Evolutionary conservation across 345 rosid genomes (phyloP).

Genomic region (Lepidium aucheri): DNA sequence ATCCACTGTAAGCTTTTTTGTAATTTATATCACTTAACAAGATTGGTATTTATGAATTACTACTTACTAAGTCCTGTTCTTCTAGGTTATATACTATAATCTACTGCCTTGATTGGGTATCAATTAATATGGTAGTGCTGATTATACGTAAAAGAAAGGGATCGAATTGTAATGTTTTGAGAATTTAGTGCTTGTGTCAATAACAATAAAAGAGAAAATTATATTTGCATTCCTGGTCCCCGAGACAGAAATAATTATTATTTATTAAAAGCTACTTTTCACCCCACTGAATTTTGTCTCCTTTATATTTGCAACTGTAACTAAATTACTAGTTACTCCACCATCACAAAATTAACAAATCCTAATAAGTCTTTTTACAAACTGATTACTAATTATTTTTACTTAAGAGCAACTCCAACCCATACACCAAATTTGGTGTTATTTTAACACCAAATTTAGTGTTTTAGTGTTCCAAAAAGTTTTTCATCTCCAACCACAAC

Average conservation of each 20-base stretch:
- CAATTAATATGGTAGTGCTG: too few species aligned
- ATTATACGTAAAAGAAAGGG: not conserved
- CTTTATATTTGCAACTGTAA: not conserved
- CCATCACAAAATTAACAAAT: not conserved
- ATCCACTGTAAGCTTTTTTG: too few species aligned
- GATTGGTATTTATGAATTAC: too few species aligned
- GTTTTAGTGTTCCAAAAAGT: too few species aligned
- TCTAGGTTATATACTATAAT: too few species aligned
- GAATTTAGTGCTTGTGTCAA: not conserved
- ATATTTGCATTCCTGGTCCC: constrained; percentile 19
- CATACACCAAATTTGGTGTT: too few species aligned
- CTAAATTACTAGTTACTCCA: not conserved
- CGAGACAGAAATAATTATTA: not conserved
- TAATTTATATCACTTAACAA: too few species aligned
- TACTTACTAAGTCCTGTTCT: too few species aligned
- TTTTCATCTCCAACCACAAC: too few species aligned
- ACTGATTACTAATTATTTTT: not conserved
- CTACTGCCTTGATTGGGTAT: too few species aligned
- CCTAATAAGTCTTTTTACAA: not conserved
- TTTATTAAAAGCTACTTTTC: constrained; percentile 13
- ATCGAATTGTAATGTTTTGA: not conserved
- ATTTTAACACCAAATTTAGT: too few species aligned
- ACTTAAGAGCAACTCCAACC: too few species aligned
- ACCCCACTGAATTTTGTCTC: constrained; percentile 15
- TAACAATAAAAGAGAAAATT: not conserved